phyloP scores from a whole-genome alignment of 2,329 filamentous ascomycete genomes.

The Nemania sp. region DNA sequence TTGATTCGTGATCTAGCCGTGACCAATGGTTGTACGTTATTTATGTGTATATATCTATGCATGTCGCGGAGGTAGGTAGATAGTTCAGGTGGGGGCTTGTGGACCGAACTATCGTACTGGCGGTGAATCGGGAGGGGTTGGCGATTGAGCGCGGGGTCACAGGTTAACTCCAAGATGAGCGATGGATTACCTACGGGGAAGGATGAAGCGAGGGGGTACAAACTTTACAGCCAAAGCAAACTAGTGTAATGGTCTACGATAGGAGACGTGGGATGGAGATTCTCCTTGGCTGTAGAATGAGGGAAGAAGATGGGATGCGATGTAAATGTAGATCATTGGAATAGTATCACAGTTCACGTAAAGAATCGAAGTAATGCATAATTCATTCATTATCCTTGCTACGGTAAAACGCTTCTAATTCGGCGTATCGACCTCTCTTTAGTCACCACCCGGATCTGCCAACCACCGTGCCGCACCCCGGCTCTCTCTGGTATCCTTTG shows the following conservation, averaged over 20 bases:
- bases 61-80: too few species aligned
- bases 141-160: background rate
- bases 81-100: background rate
- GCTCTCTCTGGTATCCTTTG: constrained; percentile 16
- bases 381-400: constrained; percentile 12
- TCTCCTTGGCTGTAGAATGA: background rate
- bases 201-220: too few species aligned
- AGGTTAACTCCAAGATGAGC: too few species aligned
- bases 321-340: background rate
- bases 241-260: too few species aligned
- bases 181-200: background rate
- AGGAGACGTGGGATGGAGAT: too few species aligned
- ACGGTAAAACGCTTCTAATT: constrained; percentile 11
- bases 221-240: too few species aligned
- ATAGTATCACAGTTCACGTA: background rate
- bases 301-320: background rate
- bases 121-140: background rate
- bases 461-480: background rate
- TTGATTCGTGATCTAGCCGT: background rate
- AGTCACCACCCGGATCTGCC: background rate
- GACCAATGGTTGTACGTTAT: background rate
- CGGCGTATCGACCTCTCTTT: background rate
- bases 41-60: too few species aligned
- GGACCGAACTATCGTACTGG: background rate
- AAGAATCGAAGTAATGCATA: background rate